Evolutionary conservation across 768 basidiomycete species (phyloP).

Genomic region (Russula brevipes): DNA sequence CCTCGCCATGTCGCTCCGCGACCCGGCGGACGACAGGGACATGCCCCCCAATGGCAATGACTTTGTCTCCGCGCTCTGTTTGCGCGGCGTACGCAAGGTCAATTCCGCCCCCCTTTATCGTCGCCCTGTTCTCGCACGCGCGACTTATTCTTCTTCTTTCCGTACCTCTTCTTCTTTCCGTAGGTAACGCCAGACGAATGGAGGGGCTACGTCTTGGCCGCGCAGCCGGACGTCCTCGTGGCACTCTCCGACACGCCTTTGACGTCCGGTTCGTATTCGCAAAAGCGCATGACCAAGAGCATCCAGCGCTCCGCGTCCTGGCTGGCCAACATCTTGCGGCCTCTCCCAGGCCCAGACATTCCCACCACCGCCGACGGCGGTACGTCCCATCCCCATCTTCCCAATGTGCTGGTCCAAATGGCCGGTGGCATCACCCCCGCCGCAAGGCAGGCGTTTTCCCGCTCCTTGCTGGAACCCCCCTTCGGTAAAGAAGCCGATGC

Average conservation of each 20-base stretch:
- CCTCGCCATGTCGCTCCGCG: constrained; percentile 55
- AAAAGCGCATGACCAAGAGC: constrained; percentile 72
- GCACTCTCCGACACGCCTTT: constrained; percentile 68
- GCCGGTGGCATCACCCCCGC: constrained; percentile 50
- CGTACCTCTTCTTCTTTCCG: constrained; percentile 29
- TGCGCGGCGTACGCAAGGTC: constrained; percentile 71
- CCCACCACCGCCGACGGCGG: not conserved
- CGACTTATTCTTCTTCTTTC: not conserved
- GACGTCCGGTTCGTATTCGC: constrained; percentile 61
- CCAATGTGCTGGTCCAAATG: constrained; percentile 65
- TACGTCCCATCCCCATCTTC: constrained; percentile 28
- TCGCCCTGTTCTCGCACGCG: not conserved
- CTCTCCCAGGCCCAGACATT: constrained; percentile 22
- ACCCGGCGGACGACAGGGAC: constrained; percentile 57
- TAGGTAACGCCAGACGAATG: constrained; percentile 56
- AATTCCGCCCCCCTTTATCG: constrained; percentile 18
- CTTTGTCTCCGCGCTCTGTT: constrained; percentile 50
- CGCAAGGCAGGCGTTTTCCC: constrained; percentile 62
- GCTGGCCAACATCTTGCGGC: constrained; percentile 51
- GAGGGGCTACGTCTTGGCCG: constrained; percentile 46
- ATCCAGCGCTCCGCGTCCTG: constrained; percentile 64
- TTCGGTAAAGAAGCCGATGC: constrained; percentile 51
- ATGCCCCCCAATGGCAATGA: constrained; percentile 70
- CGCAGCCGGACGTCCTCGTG: constrained; percentile 64
- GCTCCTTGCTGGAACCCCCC: constrained; percentile 50